Base-by-base conservation (phyloP, 2,329 filamentous ascomycete genomes). In the Fusarium sororula region DNA sequence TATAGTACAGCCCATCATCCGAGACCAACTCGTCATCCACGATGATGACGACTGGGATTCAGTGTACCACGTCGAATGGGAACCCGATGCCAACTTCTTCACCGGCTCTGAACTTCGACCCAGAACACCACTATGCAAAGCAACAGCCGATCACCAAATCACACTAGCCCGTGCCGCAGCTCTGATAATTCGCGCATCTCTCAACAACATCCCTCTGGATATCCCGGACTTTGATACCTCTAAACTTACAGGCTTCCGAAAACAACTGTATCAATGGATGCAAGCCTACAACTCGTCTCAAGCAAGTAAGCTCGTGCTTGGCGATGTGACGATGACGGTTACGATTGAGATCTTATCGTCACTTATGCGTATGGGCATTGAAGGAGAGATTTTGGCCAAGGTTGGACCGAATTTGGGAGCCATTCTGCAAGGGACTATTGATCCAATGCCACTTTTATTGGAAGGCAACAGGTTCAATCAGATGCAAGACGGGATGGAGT, bases 261-360 rank as follows among this genome's bases (percentile, higher is more conserved):
- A 51, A 2, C 54, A 30, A 11, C 11, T 70, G 2, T 56, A 66
- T 13, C n/a, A 30, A 61, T 70, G 68, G 68, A 70, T 70, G 60
- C 32, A 37, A 2, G 3, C 22, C 0, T 70, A 69, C 2, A 72
- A 64, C 6, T n/a, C 64, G 7, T 65, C 54, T 1, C 28, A 38
- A 2, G 45, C 54, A 2, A 68, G 71, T 1, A 60, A 72, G 18
- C 14, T 74, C 0, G 35, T 59, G 1, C 15, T 74, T 3, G 39
- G 35, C 0, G 63, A 64, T 9, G 67, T 74, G 1, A 68, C 71
- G 2, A 74, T 65, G 58, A 72, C 54, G 1, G 59, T 51, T 7
- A 71, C 20, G 24, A 63, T 74, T 28, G 71, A 74, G 38, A 72
- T 74, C 0, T 20, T 74, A 3, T 65, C 71, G 2, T 74, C 71